Conservation (phyloP, 2,329 filamentous ascomycete species). For the Talaromyces islandicus region DNA sequence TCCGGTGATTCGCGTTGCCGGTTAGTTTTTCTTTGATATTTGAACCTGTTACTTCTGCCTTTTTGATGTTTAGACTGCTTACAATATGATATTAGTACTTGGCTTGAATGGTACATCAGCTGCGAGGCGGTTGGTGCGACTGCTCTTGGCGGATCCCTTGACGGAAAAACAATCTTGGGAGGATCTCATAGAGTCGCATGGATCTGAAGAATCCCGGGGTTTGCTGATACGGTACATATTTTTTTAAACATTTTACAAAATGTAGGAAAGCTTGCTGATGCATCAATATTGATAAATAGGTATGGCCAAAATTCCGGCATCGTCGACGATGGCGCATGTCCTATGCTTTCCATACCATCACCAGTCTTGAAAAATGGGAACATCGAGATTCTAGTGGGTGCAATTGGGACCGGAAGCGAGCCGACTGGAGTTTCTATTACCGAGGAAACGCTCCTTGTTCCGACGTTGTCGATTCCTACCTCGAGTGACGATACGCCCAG, state of each 20-base stretch:
- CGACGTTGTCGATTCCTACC: conserved; percentile 63
- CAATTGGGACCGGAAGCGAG: conserved; percentile 44
- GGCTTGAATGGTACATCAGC: conserved; percentile 44
- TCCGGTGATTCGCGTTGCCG: conserved; percentile 51
- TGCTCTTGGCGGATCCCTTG: conserved; percentile 67
- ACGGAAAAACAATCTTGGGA: conserved; percentile 62
- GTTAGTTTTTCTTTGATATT: conserved; percentile 25
- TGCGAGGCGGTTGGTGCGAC: conserved; percentile 57
- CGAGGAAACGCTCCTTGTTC: conserved; percentile 65
- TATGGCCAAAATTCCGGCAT: conserved; percentile 49
- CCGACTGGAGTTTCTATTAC: conserved; percentile 45
- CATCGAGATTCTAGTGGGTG: conserved; percentile 56
- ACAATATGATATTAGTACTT: conserved; percentile 34
- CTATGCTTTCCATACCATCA: conserved; percentile 52
- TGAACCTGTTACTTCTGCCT: not conserved
- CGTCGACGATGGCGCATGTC: conserved; percentile 46
- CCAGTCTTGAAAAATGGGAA: conserved; percentile 49
- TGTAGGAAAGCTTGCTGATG: not conserved
- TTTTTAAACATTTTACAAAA: conserved; percentile 7
- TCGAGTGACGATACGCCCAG: conserved; percentile 38
- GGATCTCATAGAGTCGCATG: conserved; percentile 47
- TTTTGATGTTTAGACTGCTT: not conserved
- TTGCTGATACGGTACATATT: conserved; percentile 55
- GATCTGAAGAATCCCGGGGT: conserved; percentile 47
- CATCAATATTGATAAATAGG: conserved; percentile 25